Evolutionary conservation across 169 alveolate genomes (phyloP), one percentile per base, ranked within the genome.

Genomic region (Eimeria sp.): DNA sequence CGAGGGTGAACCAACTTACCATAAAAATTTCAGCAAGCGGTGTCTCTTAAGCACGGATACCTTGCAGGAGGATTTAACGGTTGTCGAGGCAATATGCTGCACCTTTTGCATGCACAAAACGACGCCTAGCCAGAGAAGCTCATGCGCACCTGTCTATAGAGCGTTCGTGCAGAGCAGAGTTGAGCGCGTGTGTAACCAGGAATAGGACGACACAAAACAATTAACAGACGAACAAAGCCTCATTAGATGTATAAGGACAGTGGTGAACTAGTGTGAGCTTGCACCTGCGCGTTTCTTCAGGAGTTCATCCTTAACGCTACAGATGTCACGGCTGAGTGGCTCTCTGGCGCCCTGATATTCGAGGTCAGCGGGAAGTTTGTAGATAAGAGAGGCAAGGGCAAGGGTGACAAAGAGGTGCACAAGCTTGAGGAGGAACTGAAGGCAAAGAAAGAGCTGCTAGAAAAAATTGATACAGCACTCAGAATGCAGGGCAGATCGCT

Each of bases 351-450:
- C 58, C 80, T 94, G 64, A 91, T 94, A 58, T 94, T 94, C 62
- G 96, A 94, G 60, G 94, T 94, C 30, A 89, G 94, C 18, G 96
- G 96, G 11, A 94, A 87, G 56, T 87, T 87, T 52, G 94, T 87
- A 25, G 94, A 87, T 64, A 87, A 66, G 83, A 66, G 83, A 46
- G 94, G 83, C 60, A 87, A 66, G 64, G 83, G 83, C 0, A 87
- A 87, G 94, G 66, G 66, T 33, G 94, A 87, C 56, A 62, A 23
- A 66, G 94, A 64, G 6, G 11, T 46, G 52, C 49, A 25, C 54
- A 40, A 66, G 27, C 94, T 87, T 4, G 83, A 87, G 49, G 83
- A 64, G 27, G 94, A 87, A 66, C 46, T 87, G 68, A 87, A 46
- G 9, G 94, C 16, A 11, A 87, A 87, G 49, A 66, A 87, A 46